Conservation (phyloP, 2,329 filamentous ascomycete genomes). For the Hypoxylon sp. region DNA sequence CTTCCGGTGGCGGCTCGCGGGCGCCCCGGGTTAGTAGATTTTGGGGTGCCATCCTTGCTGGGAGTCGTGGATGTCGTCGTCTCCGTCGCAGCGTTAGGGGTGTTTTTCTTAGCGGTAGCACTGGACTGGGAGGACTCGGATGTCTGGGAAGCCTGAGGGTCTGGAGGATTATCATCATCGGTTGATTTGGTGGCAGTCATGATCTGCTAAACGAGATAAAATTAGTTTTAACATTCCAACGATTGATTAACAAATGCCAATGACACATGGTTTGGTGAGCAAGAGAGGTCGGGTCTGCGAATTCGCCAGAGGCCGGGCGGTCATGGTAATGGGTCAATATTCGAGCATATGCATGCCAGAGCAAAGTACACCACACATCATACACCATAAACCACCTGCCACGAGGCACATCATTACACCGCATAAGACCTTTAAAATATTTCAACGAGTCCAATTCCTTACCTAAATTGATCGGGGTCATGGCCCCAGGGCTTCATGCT, state of each 20-base stretch:
- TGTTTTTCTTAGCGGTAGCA: slow-evolving; percentile 30
- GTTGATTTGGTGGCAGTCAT: slow-evolving; percentile 44
- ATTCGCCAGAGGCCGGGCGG: slow-evolving; percentile 13
- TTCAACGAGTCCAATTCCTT: slow-evolving; percentile 25
- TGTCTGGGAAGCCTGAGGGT: slow-evolving; percentile 37
- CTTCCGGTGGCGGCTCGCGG: slow-evolving; percentile 43
- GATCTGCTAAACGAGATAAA: slow-evolving; percentile 36
- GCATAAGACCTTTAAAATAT: slow-evolving; percentile 2
- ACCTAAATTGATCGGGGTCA: slow-evolving; percentile 37
- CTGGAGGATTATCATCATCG: slow-evolving; percentile 45
- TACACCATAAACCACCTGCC: slow-evolving; percentile 7
- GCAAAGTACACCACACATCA: slow-evolving; percentile 14
- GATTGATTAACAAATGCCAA: too few relatives aligned
- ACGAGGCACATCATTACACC: slow-evolving; percentile 11
- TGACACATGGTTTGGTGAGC: too few relatives aligned
- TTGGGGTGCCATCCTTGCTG: slow-evolving; percentile 35
- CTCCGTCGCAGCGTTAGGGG: slow-evolving; percentile 26
- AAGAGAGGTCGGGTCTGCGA: slow-evolving; percentile 18
- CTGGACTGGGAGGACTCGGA: too few relatives aligned
- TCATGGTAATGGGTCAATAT: slow-evolving; percentile 31
- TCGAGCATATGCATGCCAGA: slow-evolving; percentile 28
- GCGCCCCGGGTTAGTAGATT: slow-evolving; percentile 37
- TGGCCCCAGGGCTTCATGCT: slow-evolving; percentile 35
- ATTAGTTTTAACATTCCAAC: slow-evolving; percentile 39
- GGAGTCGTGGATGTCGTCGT: slow-evolving; percentile 32